These are phyloP conservation scores for Ampelomyces quisqualis DNA, from an alignment of 2,329 filamentous ascomycete species.

Conservation along the genomic window DNA sequence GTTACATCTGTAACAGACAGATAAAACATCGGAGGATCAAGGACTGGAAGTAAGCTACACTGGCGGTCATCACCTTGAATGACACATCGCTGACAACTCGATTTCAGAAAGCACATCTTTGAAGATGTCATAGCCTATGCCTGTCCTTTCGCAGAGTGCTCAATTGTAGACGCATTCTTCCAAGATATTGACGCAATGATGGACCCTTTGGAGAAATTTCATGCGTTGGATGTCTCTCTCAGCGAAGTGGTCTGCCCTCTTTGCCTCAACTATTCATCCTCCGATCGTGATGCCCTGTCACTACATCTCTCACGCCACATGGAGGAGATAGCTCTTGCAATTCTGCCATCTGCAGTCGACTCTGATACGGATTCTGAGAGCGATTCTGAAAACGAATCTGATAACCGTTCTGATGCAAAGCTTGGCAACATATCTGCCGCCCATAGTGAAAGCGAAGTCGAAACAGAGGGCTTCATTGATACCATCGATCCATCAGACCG, in stretches of 20 bases:
- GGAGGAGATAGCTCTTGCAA: conserved; percentile 1
- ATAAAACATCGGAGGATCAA: conserved; percentile 1
- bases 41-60: conserved; percentile 3
- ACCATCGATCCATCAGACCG: too few species aligned
- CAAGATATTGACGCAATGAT: conserved; percentile 4
- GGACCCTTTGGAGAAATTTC: neutral
- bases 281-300: neutral
- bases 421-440: neutral
- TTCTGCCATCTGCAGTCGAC: neutral
- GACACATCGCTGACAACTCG: neutral
- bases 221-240: neutral
- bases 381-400: neutral
- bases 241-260: conserved; percentile 1
- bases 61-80: neutral
- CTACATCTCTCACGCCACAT: conserved; percentile 1
- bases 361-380: neutral
- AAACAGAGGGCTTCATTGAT: too few species aligned
- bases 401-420: neutral
- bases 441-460: neutral
- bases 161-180: neutral
- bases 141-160: conserved; percentile 1
- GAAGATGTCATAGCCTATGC: conserved; percentile 4
- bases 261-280: neutral
- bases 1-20: conserved; percentile 1
- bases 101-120: conserved; percentile 4